Conservation (phyloP, 352 stramenopile genomes). For the Hyaloperonospora brassicae region DNA sequence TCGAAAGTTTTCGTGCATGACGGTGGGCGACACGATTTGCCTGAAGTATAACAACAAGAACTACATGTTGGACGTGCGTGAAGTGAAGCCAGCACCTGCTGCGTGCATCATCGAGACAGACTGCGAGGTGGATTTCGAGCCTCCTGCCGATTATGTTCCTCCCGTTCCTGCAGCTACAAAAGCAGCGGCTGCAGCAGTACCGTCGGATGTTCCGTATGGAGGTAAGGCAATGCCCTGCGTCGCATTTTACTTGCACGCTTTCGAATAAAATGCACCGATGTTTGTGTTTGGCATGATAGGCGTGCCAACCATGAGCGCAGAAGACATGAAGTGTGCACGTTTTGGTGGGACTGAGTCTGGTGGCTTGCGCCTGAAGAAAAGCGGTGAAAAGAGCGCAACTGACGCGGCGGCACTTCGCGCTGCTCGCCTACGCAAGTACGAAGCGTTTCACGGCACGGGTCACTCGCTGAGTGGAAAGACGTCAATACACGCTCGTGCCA, state of each 20-base stretch:
- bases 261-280: background rate
- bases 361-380: slow-evolving; percentile 71
- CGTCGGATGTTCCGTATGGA: slow-evolving; percentile 54
- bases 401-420: slow-evolving; percentile 60
- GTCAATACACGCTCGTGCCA: slow-evolving; percentile 23
- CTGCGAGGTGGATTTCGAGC: slow-evolving; percentile 99
- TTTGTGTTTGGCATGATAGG: slow-evolving; percentile 19
- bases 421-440: slow-evolving; percentile 68
- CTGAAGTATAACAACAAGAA: slow-evolving; percentile 98
- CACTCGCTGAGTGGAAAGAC: slow-evolving; percentile 57
- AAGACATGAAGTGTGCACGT: slow-evolving; percentile 33
- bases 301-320: slow-evolving; percentile 56
- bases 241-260: background rate
- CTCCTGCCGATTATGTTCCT: slow-evolving; percentile 82
- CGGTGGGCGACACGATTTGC: slow-evolving; percentile 96
- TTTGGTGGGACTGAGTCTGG: slow-evolving; percentile 26
- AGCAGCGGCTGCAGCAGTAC: slow-evolving; percentile 21
- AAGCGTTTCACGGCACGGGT: slow-evolving; percentile 77
- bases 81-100: slow-evolving; percentile 92
- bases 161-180: slow-evolving; percentile 25
- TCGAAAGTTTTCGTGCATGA: slow-evolving; percentile 95
- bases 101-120: slow-evolving; percentile 99
- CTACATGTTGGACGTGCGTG: slow-evolving; percentile 96
- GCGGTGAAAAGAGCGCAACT: slow-evolving; percentile 39
- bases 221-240: slow-evolving; percentile 24